Evolutionary conservation across 148 eudicot species (phyloP), one percentile per base, ranked within the genome.

Genomic region (Talinum fruticosum): DNA sequence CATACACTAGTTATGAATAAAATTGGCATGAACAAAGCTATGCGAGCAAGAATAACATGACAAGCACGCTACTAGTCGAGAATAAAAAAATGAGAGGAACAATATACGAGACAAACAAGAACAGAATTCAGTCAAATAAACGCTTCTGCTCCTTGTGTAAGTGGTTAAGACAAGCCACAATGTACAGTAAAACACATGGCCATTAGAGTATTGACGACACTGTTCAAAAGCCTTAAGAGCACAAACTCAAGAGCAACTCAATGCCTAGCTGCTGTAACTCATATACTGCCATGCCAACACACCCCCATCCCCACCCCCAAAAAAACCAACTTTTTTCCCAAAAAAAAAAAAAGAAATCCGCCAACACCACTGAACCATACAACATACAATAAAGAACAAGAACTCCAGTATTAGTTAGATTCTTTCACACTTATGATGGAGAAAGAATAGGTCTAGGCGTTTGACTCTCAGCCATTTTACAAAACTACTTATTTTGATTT

Each of bases 41-140:
- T 71, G 57, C n/a, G 8, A 69, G 49, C 28, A 62, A 28, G 10
- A 15, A 44, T 66, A 68, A 68, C 32, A 71, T 71, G 74, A 28
- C n/a, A 71, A 71, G 2, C 18, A 5, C 6, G 23, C 74, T 24
- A 35, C 33, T 1, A 23, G 14, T 6, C 34, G 45, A 8, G n/a
- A 45, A 44, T 45, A 49, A 38, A 38, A 38, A 38, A 35, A 10
- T 15, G 24, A 5, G 32, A n/a, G 32, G 24, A 66, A 16, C 7
- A 66, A 33, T 1, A 34, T 5, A 16, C 16, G 1, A 66, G 36
- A 12, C 68, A 65, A 26, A 19, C 70, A 23, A 15, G 41, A 24
- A 33, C 1, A 66, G 37, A 34, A 34, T 14, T 24, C 26, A 68
- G 28, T 18, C 1, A 18, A 68, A 68, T 35, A 35, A 68, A 21